Percentiles rank a stretch among this genome's conserved stretches.
phyloP scores from a whole-genome alignment of 257 asterid species.

The Nicotiana paniculata region DNA sequence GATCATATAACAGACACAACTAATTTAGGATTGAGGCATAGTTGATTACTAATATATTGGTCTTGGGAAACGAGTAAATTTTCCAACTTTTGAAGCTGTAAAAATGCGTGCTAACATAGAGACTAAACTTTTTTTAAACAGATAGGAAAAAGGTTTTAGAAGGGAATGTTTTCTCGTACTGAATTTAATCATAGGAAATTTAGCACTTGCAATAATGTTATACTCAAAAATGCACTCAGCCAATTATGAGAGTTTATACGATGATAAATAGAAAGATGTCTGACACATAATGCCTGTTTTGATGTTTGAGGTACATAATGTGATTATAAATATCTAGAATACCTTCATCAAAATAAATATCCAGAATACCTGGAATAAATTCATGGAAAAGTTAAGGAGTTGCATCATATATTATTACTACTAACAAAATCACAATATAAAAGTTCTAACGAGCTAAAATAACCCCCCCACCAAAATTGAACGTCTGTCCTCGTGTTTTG shows the following conservation, averaged over 20 bases:
- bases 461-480: too few relatives aligned
- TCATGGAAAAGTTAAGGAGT: not conserved
- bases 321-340: not conserved
- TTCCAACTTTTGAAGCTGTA: not conserved
- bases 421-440: not conserved
- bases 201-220: not conserved
- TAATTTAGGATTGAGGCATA: not conserved
- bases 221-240: not conserved
- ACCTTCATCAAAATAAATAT: not conserved
- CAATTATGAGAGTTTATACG: not conserved
- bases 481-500: too few relatives aligned
- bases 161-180: not conserved
- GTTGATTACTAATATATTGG: not conserved
- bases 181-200: not conserved
- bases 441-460: not conserved
- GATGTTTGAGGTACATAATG: not conserved
- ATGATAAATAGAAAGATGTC: not conserved
- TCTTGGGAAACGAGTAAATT: not conserved
- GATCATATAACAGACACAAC: not conserved
- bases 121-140: not conserved
- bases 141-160: not conserved
- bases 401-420: not conserved
- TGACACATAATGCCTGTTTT: not conserved
- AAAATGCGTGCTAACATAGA: not conserved
- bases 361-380: not conserved